Evolutionary conservation across 805 yeast species (phyloP).

Genomic region (Lachancea fermentati): DNA sequence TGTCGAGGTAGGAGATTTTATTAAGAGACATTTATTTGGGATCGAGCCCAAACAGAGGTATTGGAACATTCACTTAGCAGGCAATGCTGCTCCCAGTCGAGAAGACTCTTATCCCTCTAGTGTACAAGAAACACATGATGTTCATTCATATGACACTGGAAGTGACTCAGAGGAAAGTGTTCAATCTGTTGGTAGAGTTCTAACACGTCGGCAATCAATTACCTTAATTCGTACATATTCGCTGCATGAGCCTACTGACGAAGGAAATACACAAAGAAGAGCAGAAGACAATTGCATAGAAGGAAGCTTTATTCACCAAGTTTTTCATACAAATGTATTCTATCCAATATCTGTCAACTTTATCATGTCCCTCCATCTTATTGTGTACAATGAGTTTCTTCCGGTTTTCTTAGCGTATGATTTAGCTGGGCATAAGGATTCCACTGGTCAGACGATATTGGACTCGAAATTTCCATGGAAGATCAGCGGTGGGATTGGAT

Average conservation of each 20-base stretch:
- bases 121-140: too few relatives aligned
- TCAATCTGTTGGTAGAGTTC: slow-evolving; percentile 20
- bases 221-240: slow-evolving; percentile 32
- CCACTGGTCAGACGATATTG: slow-evolving; percentile 20
- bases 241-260: slow-evolving; percentile 28
- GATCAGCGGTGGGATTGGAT: slow-evolving; percentile 50
- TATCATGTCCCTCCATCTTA: slow-evolving; percentile 40
- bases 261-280: slow-evolving; percentile 10
- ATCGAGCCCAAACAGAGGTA: slow-evolving; percentile 21
- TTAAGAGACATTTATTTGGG: slow-evolving; percentile 17
- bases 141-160: slow-evolving; percentile 1
- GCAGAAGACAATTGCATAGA: slow-evolving; percentile 21
- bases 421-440: slow-evolving; percentile 16
- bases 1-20: slow-evolving; percentile 39
- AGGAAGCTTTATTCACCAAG: slow-evolving; percentile 19
- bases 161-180: slow-evolving; percentile 19
- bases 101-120: too few relatives aligned
- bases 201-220: slow-evolving; percentile 32
- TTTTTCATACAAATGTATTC: slow-evolving; percentile 30
- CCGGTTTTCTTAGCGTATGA: slow-evolving; percentile 49
- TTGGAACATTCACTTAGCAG: slow-evolving; percentile 22
- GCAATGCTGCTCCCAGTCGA: too few relatives aligned
- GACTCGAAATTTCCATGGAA: slow-evolving; percentile 42
- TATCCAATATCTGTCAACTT: slow-evolving; percentile 37
- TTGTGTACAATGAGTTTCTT: slow-evolving; percentile 48